Evolutionary conservation across 352 stramenopile species (phyloP), one percentile per base, ranked within the genome.

Genomic region (Bremia lactucae): DNA sequence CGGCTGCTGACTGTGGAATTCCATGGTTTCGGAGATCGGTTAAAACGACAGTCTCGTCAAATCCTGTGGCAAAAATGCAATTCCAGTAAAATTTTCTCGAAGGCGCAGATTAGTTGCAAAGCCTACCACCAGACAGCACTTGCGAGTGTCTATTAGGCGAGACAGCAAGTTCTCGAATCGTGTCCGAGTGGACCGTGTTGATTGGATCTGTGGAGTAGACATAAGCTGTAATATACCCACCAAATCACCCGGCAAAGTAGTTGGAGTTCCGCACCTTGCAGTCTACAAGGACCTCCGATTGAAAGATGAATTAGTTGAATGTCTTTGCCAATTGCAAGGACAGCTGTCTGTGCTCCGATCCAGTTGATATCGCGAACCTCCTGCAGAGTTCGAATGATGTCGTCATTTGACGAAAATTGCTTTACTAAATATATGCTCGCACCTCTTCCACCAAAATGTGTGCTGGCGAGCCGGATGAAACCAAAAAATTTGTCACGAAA

Each of bases 31-130:
- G 58, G 16, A 91, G 56, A 28, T 86, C 70, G 4, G 59, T 79
- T 39, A 91, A 21, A n/a, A 84, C 72, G 14, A 91, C 65, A 3
- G 73, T 87, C 47, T 83, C 65, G 40, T 91, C 78, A 48, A 91
- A 91, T 18, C 75, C 78, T 70, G 46, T 39, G 6, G 15, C 11
- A 33, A n/a, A 51, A 8, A 50, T n/a, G n/a, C n/a, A n/a, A n/a
- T n/a, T n/a, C n/a, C n/a, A n/a, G n/a, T n/a, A n/a, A n/a, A n/a
- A n/a, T n/a, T n/a, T n/a, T n/a, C n/a, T n/a, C n/a, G n/a, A n/a
- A 2, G 10, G 26, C 36, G 19, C 28, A 25, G 53, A 74, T 16
- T 46, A 19, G n/a, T 36, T 7, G 19, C 26, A 11, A 15, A 16
- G 22, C 38, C 34, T 52, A 62, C 69, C 67, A 25, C 69, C 69